Evolutionary conservation across 108 stramenopile species (phyloP), one percentile per base, ranked within the genome.

Genomic region (Cyclostephanos tholiformis): DNA sequence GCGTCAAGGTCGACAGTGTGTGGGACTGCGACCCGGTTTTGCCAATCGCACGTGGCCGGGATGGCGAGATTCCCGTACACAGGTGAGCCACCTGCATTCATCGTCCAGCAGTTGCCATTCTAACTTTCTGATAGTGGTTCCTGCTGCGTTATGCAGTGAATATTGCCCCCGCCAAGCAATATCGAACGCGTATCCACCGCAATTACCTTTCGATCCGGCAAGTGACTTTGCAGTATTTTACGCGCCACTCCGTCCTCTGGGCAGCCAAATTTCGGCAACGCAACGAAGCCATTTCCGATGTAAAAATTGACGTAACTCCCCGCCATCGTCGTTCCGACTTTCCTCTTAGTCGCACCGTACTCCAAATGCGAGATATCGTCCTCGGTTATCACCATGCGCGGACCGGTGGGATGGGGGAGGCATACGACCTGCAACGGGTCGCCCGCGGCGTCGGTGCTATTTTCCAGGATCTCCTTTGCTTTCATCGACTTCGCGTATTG

Each of bases 101-200:
- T n/a, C n/a, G n/a, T n/a, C n/a, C n/a, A n/a, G n/a, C n/a, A n/a
- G n/a, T n/a, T n/a, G n/a, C n/a, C n/a, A n/a, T n/a, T n/a, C n/a
- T n/a, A n/a, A n/a, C n/a, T n/a, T n/a, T n/a, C n/a, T n/a, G n/a
- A n/a, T n/a, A n/a, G n/a, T n/a, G 41, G 41, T 41, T 41, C 59
- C 63, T 95, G 94, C 73, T 88, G 89, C 14, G 94, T 95, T 35
- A 91, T 89, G 59, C 91, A 95, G 59, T 95, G 94, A 32, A 95
- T 90, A 63, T 95, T 95, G 10, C 94, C 94, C 38, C 94, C 94
- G 12, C 94, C 94, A 44, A 92, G 51, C 23, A 91, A 56, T 22
- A 95, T 85, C 25, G 91, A 90, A 19, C 82, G 74, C 20, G 79
- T 87, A 13, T 41, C 49, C 14, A 95, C 86, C 35, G 84, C 86